These are phyloP conservation scores for Chaetomium cochliodes DNA, from an alignment of 495 filamentous ascomycete species.

Conservation along the genomic window DNA sequence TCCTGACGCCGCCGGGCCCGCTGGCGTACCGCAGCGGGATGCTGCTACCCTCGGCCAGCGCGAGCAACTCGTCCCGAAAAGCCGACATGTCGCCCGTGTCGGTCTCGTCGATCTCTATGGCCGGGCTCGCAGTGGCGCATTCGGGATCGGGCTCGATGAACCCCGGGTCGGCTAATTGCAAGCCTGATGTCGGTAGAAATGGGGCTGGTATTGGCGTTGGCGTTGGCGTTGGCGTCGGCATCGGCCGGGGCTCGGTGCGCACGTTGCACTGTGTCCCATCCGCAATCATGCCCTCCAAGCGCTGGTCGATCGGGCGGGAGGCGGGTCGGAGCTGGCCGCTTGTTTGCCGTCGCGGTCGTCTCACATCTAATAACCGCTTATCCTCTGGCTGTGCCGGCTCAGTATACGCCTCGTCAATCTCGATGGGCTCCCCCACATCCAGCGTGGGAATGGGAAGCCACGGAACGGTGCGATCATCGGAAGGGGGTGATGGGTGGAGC, in stretches of 20 bases:
- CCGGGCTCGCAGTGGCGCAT: constrained; percentile 9
- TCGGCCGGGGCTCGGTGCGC: constrained; percentile 25
- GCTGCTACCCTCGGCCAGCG: constrained; percentile 23
- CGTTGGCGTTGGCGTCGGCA: constrained; percentile 12
- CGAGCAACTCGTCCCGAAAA: constrained; percentile 22
- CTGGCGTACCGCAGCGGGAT: constrained; percentile 30
- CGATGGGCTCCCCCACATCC: constrained; percentile 11
- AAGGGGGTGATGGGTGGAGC: neutral
- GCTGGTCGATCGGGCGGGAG: constrained; percentile 27
- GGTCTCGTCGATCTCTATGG: constrained; percentile 33
- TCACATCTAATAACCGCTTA: constrained; percentile 10
- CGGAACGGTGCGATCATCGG: neutral
- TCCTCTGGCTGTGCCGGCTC: neutral
- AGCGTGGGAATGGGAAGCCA: neutral
- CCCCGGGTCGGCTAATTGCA: neutral
- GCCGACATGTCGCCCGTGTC: constrained; percentile 19
- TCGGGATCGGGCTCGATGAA: constrained; percentile 25
- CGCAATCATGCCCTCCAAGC: constrained; percentile 37
- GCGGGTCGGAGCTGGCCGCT: constrained; percentile 26
- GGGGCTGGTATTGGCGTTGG: constrained; percentile 13
- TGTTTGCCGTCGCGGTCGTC: constrained; percentile 20
- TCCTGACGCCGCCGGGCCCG: constrained; percentile 38
- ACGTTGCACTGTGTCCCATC: constrained; percentile 41
- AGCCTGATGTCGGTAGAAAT: constrained; percentile 2
- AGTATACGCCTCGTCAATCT: constrained; percentile 11